Evolutionary conservation across 73 alveolate species (phyloP).

Genomic region (Tetrahymena malaccensis): DNA sequence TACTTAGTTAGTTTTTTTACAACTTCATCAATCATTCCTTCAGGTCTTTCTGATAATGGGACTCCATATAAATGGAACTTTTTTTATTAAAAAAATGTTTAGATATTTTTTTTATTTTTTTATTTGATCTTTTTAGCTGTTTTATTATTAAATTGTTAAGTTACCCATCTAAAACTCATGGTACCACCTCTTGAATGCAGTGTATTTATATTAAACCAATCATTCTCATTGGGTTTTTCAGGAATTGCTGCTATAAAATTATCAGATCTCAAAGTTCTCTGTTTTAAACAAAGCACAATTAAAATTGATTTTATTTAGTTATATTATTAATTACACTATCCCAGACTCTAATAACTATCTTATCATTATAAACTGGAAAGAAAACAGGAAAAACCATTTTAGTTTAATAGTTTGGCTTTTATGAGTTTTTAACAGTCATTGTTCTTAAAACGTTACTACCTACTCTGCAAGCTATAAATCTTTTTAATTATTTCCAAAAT

Average conservation of each 20-base stretch:
- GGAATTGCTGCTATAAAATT: slow-evolving; percentile 79
- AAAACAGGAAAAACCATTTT: slow-evolving; percentile 71
- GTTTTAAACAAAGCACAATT: neutral
- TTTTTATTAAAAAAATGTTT: neutral
- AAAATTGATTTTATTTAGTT: neutral
- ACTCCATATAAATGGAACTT: slow-evolving; percentile 71
- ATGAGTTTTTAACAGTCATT: slow-evolving; percentile 49
- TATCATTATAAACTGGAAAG: slow-evolving; percentile 80
- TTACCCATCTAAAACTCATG: slow-evolving; percentile 71
- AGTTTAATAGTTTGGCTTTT: slow-evolving; percentile 58
- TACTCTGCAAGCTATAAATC: slow-evolving; percentile 71
- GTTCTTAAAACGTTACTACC: slow-evolving; percentile 66
- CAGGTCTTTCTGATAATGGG: slow-evolving; percentile 59
- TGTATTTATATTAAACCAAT: slow-evolving; percentile 69
- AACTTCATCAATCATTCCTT: slow-evolving; percentile 4
- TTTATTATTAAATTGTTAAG: no score
- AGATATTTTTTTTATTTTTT: no score
- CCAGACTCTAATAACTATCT: slow-evolving; percentile 84
- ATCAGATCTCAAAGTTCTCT: slow-evolving; percentile 51
- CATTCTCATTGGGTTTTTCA: slow-evolving; percentile 73
- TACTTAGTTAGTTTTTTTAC: slow-evolving; percentile 20
- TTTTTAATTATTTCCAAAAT: neutral
- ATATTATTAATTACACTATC: slow-evolving; percentile 4
- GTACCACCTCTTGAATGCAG: slow-evolving; percentile 74
- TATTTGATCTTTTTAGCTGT: no score